phyloP scores from a whole-genome alignment of 306 rosid genomes.

The Myrica gale region DNA sequence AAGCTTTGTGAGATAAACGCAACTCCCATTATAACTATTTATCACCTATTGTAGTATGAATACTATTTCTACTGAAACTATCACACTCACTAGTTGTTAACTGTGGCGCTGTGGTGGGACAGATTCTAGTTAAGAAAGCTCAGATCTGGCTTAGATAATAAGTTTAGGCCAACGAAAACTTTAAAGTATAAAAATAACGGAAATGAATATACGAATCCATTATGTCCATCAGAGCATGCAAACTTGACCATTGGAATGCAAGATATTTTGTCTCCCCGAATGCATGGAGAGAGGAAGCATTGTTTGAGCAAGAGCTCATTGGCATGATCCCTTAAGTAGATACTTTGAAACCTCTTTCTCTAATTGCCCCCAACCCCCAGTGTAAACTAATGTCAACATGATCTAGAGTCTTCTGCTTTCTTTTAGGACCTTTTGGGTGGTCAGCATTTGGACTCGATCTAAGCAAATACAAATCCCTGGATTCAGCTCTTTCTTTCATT shows the following conservation, averaged over 20 bases:
- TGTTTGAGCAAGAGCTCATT: neutral
- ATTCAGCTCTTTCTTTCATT: neutral
- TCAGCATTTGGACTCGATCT: neutral
- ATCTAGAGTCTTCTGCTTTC: neutral
- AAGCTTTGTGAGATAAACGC: too few relatives aligned
- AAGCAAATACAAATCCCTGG: neutral
- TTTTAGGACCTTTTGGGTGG: neutral
- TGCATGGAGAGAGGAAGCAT: neutral
- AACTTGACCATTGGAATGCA: neutral
- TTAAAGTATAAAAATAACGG: neutral
- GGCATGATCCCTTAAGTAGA: neutral
- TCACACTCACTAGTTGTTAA: neutral
- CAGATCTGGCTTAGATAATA: neutral
- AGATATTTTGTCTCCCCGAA: too few relatives aligned
- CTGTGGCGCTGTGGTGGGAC: neutral
- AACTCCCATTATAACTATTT: too few relatives aligned
- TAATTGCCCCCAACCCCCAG: neutral
- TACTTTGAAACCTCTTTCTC: neutral
- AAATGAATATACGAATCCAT: neutral
- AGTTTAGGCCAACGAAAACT: neutral
- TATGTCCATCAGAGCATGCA: neutral
- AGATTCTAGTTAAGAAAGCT: neutral
- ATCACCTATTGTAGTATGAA: neutral
- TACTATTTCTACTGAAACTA: too few relatives aligned
- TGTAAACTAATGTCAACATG: neutral